These are phyloP conservation scores for Arthroderma sp. DNA, from an alignment of 2,329 filamentous ascomycete genomes.

Conservation along the genomic window DNA sequence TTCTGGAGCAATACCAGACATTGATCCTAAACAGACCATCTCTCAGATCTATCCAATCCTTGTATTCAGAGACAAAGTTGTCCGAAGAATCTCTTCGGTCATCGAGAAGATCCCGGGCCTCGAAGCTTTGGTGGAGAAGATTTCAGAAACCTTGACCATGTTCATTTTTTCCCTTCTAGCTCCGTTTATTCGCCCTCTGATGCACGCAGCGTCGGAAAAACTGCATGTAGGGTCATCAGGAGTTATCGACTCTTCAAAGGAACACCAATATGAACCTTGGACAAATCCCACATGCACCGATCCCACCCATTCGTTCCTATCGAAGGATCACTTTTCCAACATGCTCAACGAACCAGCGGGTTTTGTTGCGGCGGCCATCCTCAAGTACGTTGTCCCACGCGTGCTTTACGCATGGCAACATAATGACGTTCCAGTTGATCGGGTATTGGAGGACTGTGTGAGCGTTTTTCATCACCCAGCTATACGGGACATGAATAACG, in stretches of 20 bases:
- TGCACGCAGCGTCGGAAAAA: constrained; percentile 68
- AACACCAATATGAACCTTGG: constrained; percentile 70
- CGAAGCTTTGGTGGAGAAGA: constrained; percentile 79
- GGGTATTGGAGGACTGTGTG: constrained; percentile 69
- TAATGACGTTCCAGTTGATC: constrained; percentile 63
- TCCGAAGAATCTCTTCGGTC: constrained; percentile 68
- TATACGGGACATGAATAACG: constrained; percentile 57
- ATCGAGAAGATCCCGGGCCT: constrained; percentile 88
- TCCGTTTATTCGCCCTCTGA: constrained; percentile 84
- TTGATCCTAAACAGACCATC: constrained; percentile 65
- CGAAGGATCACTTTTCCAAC: constrained; percentile 76
- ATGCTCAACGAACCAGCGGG: constrained; percentile 66
- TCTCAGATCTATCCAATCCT: constrained; percentile 88
- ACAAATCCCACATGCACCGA: constrained; percentile 61
- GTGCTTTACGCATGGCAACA: constrained; percentile 91
- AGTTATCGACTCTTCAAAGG: constrained; percentile 52
- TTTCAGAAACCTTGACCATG: constrained; percentile 81
- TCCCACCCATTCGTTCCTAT: constrained; percentile 70
- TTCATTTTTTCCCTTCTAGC: constrained; percentile 85
- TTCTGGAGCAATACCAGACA: constrained; percentile 39
- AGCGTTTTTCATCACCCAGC: constrained; percentile 85
- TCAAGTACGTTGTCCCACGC: constrained; percentile 78
- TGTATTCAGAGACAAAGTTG: constrained; percentile 84
- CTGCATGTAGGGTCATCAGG: constrained; percentile 75
- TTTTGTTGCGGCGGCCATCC: constrained; percentile 56